These are phyloP conservation scores for Clavariopsis aquatica DNA, from an alignment of 495 filamentous ascomycete genomes.

Conservation along the genomic window DNA sequence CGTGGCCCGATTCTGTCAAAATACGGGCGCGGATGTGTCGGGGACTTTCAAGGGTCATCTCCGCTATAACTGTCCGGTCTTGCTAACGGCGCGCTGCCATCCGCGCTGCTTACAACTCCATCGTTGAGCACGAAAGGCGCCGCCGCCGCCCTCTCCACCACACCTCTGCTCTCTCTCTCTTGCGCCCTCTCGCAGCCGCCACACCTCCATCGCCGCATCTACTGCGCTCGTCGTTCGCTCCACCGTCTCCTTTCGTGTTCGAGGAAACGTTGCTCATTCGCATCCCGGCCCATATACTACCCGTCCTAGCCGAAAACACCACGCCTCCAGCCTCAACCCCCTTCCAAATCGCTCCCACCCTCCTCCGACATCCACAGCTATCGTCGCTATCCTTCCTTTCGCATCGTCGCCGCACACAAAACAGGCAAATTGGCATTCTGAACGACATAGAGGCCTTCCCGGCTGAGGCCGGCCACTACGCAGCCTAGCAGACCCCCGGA, in stretches of 20 bases:
- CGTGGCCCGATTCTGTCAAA: neutral
- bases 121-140: neutral
- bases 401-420: constrained; percentile 7
- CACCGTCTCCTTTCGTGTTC: neutral
- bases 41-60: neutral
- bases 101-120: constrained; percentile 4
- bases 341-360: constrained; percentile 13
- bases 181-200: neutral
- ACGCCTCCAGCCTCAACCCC: constrained; percentile 18
- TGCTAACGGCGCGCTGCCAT: constrained; percentile 5
- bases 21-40: neutral
- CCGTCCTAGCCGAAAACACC: constrained; percentile 25
- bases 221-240: neutral
- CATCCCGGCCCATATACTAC: constrained; percentile 10
- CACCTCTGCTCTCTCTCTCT: neutral
- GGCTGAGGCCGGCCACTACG: constrained; percentile 33
- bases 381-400: neutral
- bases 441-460: constrained; percentile 32
- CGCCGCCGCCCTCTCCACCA: neutral
- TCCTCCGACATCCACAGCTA: neutral
- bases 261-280: constrained; percentile 23
- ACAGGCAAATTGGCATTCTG: constrained; percentile 31
- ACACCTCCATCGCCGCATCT: neutral
- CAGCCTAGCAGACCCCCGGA: constrained; percentile 19
- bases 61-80: neutral